Percentiles rank a stretch among this genome's conserved stretches.
phyloP scores from a whole-genome alignment of 2,329 filamentous ascomycete genomes.

The Niveomyces coronatus region DNA sequence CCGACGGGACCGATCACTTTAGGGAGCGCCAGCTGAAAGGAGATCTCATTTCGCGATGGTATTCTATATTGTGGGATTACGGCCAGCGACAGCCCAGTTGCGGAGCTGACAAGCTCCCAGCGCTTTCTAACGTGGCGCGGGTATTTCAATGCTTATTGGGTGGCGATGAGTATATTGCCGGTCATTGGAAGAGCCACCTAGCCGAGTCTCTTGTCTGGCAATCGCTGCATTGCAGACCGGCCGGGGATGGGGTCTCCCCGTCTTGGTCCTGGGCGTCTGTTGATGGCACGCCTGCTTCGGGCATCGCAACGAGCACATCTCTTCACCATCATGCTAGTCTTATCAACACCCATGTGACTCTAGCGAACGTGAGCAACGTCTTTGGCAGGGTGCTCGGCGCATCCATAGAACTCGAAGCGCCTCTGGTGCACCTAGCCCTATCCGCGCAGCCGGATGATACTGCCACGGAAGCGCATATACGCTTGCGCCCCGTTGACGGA shows the following conservation, averaged over 20 bases:
- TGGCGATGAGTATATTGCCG: constrained; percentile 1
- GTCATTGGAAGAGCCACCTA: neutral
- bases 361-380: neutral
- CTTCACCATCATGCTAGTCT: neutral
- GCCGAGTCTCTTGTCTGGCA: constrained; percentile 2
- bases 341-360: neutral
- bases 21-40: no score
- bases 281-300: neutral
- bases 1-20: neutral
- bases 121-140: constrained; percentile 1
- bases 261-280: constrained; percentile 5
- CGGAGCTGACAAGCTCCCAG: constrained; percentile 1
- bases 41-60: neutral
- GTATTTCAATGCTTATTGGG: neutral
- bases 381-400: constrained; percentile 1
- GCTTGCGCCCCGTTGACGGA: neutral
- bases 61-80: neutral
- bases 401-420: neutral
- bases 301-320: neutral
- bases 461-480: neutral
- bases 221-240: neutral
- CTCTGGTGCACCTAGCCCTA: neutral
- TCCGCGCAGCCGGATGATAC: neutral
- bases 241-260: neutral
- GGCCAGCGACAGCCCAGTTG: neutral